These are phyloP conservation scores for Albugo candida DNA, from an alignment of 352 stramenopile genomes.

Conservation along the genomic window DNA sequence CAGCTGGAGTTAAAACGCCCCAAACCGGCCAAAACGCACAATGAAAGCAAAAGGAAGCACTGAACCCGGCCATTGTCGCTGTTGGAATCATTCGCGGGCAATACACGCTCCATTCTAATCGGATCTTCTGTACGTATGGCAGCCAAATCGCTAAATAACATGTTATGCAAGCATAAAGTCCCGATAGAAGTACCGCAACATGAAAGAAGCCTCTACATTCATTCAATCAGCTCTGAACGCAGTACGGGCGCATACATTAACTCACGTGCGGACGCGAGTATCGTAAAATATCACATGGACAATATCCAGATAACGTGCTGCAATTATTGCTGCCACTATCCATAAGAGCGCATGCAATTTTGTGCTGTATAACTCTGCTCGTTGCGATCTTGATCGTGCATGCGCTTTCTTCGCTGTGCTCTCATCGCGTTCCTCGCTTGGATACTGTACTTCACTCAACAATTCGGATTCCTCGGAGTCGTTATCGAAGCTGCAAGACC, in stretches of 20 bases:
- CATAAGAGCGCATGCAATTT: slow-evolving; percentile 59
- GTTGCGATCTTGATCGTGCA: slow-evolving; percentile 11
- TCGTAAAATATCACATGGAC: slow-evolving; percentile 49
- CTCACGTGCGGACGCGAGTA: slow-evolving; percentile 24
- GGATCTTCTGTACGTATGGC: slow-evolving; percentile 63
- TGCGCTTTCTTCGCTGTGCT: no score
- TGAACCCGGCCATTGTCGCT: slow-evolving; percentile 47
- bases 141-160: slow-evolving; percentile 74
- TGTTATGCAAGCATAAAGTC: slow-evolving; percentile 74
- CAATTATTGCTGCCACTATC: slow-evolving; percentile 25
- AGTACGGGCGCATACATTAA: not conserved
- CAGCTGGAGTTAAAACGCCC: slow-evolving; percentile 78
- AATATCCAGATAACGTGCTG: slow-evolving; percentile 50
- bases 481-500: no score
- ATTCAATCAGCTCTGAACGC: not conserved
- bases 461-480: no score
- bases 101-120: slow-evolving; percentile 81
- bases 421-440: no score
- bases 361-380: slow-evolving; percentile 37
- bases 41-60: slow-evolving; percentile 58
- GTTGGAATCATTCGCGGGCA: slow-evolving; percentile 83
- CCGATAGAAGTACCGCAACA: slow-evolving; percentile 48
- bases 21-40: slow-evolving; percentile 82
- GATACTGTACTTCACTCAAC: no score
- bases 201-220: slow-evolving; percentile 55